Conservation (phyloP, 257 asterid species). For the Solanum bulbocastanum region DNA sequence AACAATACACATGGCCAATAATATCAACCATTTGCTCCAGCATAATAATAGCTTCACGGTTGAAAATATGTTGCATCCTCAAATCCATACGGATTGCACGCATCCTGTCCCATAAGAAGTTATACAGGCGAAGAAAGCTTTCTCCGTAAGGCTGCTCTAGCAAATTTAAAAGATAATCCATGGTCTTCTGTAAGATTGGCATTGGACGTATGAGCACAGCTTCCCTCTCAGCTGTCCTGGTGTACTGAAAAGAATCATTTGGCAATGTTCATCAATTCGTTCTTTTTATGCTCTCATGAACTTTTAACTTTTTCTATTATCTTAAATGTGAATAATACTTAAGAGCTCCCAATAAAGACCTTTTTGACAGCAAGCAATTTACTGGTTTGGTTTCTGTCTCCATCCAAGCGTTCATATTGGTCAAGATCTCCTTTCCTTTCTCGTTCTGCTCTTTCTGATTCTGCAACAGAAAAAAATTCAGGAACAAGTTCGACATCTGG, state of each 20-base stretch:
- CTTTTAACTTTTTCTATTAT: neutral
- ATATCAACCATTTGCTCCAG: slow-evolving; percentile 85
- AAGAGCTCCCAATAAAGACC: slow-evolving; percentile 25
- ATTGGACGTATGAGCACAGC: slow-evolving; percentile 86
- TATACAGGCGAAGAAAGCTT: slow-evolving; percentile 76
- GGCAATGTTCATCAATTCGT: slow-evolving; percentile 9
- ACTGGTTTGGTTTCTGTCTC: slow-evolving; percentile 77
- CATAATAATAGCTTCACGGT: slow-evolving; percentile 69
- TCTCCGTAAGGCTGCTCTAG: slow-evolving; percentile 70
- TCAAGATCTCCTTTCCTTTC: slow-evolving; percentile 99
- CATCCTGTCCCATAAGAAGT: slow-evolving; percentile 99
- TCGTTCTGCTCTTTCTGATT: slow-evolving; percentile 87
- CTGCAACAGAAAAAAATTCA: slow-evolving; percentile 25
- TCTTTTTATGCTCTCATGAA: slow-evolving; percentile 1
- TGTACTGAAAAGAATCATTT: slow-evolving; percentile 56
- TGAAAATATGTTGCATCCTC: slow-evolving; percentile 98
- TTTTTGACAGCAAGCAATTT: slow-evolving; percentile 82
- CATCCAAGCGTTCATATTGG: slow-evolving; percentile 88
- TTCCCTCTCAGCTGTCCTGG: slow-evolving; percentile 97
- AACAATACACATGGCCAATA: neutral
- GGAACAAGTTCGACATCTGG: neutral
- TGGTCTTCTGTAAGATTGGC: slow-evolving; percentile 80
- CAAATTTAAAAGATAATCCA: slow-evolving; percentile 76
- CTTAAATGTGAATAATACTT: neutral
- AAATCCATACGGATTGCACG: slow-evolving; percentile 97